Conservation (phyloP, 1,139 yeast species). For the Saccharomyces hybrid region DNA sequence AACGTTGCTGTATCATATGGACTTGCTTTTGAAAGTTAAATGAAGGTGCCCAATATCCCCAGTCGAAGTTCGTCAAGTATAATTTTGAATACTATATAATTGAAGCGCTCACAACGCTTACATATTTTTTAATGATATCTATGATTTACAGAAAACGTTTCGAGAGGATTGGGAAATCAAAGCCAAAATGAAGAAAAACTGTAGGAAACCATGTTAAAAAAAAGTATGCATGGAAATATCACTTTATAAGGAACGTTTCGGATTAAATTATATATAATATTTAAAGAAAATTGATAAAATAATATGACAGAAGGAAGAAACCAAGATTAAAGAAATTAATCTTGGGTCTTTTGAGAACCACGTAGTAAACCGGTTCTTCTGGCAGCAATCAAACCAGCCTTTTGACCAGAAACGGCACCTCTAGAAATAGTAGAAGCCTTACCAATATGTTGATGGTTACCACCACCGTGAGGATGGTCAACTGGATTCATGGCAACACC, state of each 20-base stretch:
- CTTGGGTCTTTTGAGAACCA: conserved; percentile 40
- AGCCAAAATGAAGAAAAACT: background rate
- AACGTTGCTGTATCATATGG: conserved; percentile 29
- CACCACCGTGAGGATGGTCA: conserved; percentile 99
- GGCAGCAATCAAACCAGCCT: conserved; percentile 99
- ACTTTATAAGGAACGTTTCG: conserved; percentile 1
- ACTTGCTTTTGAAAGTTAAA: conserved; percentile 18
- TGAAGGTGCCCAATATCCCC: background rate
- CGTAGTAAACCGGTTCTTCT: conserved; percentile 99
- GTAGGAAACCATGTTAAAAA: background rate
- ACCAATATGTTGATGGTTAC: conserved; percentile 99
- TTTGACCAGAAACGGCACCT: conserved; percentile 99
- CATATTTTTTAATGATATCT: background rate
- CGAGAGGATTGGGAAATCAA: background rate
- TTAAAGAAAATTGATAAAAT: conserved; percentile 6
- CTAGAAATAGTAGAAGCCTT: conserved; percentile 99
- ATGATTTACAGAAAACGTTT: background rate
- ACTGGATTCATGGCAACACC: conserved; percentile 99
- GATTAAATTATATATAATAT: background rate
- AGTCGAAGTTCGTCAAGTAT: too few species aligned
- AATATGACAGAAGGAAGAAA: conserved; percentile 10
- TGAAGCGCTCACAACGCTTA: background rate
- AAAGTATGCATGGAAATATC: background rate
- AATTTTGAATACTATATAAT: too few species aligned
- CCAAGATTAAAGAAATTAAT: conserved; percentile 8